Evolutionary conservation across 345 rosid genomes (phyloP), one percentile per base, ranked within the genome.

Genomic region (Hevea brasiliensis): DNA sequence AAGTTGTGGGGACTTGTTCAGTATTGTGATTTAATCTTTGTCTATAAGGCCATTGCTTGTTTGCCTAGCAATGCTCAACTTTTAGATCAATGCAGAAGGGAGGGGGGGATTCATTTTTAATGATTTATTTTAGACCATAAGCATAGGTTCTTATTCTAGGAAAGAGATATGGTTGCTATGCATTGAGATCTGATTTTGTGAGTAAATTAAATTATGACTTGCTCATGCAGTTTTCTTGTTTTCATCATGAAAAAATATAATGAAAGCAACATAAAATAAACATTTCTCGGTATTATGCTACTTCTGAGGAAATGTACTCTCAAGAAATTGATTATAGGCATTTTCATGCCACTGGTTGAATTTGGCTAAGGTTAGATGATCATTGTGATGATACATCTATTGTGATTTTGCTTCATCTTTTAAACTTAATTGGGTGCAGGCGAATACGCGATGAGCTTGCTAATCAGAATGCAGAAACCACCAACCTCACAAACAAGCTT

Each of bases 401-500:
- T n/a, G n/a, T 13, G 15, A 9, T 0, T 12, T 47, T 47, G 15
- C 41, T 32, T 51, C 42, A 4, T 8, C 11, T 61, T 37, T 17
- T 20, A 35, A 8, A 3, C 14, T 48, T 59, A 42, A 24, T 45
- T 74, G 70, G 29, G 63, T 47, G 66, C 87, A 95, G 99, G 68
- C 90, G 94, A 56, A 95, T 88, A 67, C 96, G 97, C 13, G 98
- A 92, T 64, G 98, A 95, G 68, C 84, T 92, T 48, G 88, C 98
- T 11, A 89, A 92, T 77, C 99, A 95, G 81, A 92, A 89, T 77
- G 92, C 98, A 0, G 98, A 95, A 85, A 92, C 97, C 70, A 86
- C 81, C 70, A 89, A 88, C 83, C 95, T 95, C 67, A 92, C 97
- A 1, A 89, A 91, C 87, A 95, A 90, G 81, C 96, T 92, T 44